Conservation (phyloP, 257 asterid species). For the Solanum lycopersicoides region DNA sequence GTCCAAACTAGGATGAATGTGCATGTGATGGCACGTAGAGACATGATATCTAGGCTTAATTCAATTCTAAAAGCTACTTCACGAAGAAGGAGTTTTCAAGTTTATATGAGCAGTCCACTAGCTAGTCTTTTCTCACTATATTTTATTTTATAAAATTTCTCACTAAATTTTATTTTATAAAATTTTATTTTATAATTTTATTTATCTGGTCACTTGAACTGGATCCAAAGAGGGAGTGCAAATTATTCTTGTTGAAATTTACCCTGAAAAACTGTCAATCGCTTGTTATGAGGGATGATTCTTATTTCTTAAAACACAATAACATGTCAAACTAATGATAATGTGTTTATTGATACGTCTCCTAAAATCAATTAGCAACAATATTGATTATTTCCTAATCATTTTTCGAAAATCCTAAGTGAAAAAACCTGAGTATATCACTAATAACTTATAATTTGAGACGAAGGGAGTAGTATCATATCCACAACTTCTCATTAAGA, state of each 20-base stretch:
- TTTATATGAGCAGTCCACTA: not conserved
- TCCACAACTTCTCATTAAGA: too few species aligned
- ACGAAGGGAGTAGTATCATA: too few species aligned
- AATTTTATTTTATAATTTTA: not conserved
- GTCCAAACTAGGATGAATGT: not conserved
- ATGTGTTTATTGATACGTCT: not conserved
- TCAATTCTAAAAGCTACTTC: not conserved
- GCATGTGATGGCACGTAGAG: not conserved
- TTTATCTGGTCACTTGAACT: not conserved
- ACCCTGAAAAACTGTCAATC: not conserved
- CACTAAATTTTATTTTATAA: too few species aligned
- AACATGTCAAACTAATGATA: not conserved
- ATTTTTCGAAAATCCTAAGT: not conserved
- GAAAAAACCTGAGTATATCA: too few species aligned
- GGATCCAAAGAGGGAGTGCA: not conserved
- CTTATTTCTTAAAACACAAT: not conserved
- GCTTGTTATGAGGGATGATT: not conserved
- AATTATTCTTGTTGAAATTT: not conserved
- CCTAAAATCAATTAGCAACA: not conserved
- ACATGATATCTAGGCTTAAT: too few species aligned
- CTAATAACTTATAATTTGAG: too few species aligned
- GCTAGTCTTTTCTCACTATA: not conserved
- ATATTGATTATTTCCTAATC: not conserved
- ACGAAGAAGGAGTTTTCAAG: not conserved
- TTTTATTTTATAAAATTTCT: too few species aligned